Conservation (phyloP, 2,329 filamentous ascomycete genomes). For the Penicillium sp. region DNA sequence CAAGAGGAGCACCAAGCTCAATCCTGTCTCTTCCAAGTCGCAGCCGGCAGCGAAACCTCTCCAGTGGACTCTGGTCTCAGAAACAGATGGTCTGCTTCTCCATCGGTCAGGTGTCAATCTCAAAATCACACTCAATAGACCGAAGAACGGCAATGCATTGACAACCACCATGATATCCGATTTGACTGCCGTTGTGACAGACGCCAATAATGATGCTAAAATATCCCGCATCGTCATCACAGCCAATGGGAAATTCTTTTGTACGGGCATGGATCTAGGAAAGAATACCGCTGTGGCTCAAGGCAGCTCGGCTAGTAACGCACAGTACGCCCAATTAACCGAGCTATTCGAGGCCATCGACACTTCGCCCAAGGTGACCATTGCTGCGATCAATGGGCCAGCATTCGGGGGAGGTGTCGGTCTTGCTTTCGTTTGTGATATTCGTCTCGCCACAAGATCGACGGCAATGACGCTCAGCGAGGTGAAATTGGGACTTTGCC, state of each 20-base stretch:
- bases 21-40: not conserved
- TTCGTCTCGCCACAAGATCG: conserved; percentile 30
- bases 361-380: conserved; percentile 45
- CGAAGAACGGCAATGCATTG: conserved; percentile 46
- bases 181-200: conserved; percentile 34
- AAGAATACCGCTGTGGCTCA: conserved; percentile 29
- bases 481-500: conserved; percentile 44
- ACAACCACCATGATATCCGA: conserved; percentile 42
- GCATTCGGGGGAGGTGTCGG: conserved; percentile 52
- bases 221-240: conserved; percentile 44
- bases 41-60: not conserved
- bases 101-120: conserved; percentile 35
- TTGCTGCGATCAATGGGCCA: conserved; percentile 49
- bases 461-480: conserved; percentile 43
- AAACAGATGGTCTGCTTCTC: conserved; percentile 32
- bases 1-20: conserved; percentile 1
- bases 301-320: conserved; percentile 18
- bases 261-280: conserved; percentile 47
- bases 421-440: conserved; percentile 49
- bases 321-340: conserved; percentile 27
- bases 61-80: conserved; percentile 22
- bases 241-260: conserved; percentile 45
- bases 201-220: conserved; percentile 25
- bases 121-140: conserved; percentile 40
- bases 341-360: conserved; percentile 46